These are phyloP conservation scores for Harrya chromipes DNA, from an alignment of 768 basidiomycete species.

Conservation along the genomic window DNA sequence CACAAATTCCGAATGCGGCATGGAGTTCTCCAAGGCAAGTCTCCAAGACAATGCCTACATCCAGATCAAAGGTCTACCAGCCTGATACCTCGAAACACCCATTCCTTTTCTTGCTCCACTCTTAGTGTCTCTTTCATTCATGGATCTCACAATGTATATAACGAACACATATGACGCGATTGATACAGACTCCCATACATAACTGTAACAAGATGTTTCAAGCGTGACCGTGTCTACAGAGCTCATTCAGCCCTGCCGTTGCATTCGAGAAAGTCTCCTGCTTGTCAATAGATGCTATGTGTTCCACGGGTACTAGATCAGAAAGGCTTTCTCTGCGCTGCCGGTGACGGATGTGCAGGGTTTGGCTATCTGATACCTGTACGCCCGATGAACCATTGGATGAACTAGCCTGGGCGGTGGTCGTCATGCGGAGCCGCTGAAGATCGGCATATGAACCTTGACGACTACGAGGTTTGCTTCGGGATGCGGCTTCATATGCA, in stretches of 20 bases:
- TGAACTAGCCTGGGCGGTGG: slow-evolving; percentile 10
- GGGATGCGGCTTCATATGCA: slow-evolving; percentile 42
- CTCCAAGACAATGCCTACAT: slow-evolving; percentile 41
- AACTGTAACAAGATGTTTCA: slow-evolving; percentile 16
- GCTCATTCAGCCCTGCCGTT: slow-evolving; percentile 68
- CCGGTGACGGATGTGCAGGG: slow-evolving; percentile 49
- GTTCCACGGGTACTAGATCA: slow-evolving; percentile 58
- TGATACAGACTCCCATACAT: slow-evolving; percentile 18
- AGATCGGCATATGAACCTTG: slow-evolving; percentile 81
- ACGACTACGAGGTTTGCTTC: slow-evolving; percentile 53
- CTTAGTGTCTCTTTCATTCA: slow-evolving; percentile 17
- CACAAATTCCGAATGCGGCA: slow-evolving; percentile 40
- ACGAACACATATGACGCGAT: slow-evolving; percentile 21
- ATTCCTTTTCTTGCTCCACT: background rate
- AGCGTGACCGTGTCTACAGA: slow-evolving; percentile 32
- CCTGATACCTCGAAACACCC: slow-evolving; percentile 17
- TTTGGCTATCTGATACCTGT: slow-evolving; percentile 35
- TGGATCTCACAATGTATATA: slow-evolving; percentile 31
- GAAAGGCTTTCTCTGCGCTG: slow-evolving; percentile 61
- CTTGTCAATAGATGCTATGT: slow-evolving; percentile 58
- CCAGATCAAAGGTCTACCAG: slow-evolving; percentile 38
- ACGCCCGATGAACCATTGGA: slow-evolving; percentile 14
- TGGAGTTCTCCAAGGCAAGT: slow-evolving; percentile 40
- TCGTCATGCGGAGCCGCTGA: slow-evolving; percentile 55
- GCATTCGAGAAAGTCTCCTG: slow-evolving; percentile 58